Conservation (phyloP, 2,329 filamentous ascomycete species). For the Fusarium kyushuense region DNA sequence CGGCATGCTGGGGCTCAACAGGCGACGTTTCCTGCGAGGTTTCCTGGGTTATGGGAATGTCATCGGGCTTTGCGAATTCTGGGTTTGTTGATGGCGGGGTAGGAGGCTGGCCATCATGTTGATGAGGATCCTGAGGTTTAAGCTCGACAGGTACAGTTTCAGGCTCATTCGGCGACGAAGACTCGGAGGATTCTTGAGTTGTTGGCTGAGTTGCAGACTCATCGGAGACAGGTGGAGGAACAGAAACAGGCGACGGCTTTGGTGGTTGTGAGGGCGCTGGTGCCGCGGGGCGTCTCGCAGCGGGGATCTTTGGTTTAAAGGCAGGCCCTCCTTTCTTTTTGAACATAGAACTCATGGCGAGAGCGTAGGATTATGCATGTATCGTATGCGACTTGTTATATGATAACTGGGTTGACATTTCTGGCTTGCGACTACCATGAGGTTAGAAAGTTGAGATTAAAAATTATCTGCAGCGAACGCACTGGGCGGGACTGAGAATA, state of each 20-base stretch:
- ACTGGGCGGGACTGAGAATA: constrained; percentile 46
- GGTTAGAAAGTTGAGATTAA: constrained; percentile 19
- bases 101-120: constrained; percentile 35
- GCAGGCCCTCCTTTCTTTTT: constrained; percentile 72
- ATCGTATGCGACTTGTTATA: constrained; percentile 18
- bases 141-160: constrained; percentile 9
- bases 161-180: constrained; percentile 1
- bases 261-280: constrained; percentile 47
- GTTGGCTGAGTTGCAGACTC: constrained; percentile 28
- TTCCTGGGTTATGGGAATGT: constrained; percentile 7
- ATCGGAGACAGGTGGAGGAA: constrained; percentile 24
- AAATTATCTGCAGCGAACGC: constrained; percentile 38
- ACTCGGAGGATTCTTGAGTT: constrained; percentile 11
- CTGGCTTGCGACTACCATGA: constrained; percentile 12
- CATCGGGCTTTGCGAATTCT: constrained; percentile 32
- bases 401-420: constrained; percentile 38
- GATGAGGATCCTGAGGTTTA: constrained; percentile 21
- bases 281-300: constrained; percentile 62
- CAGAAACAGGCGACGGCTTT: constrained; percentile 30
- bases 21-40: background rate
- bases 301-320: constrained; percentile 78
- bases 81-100: constrained; percentile 42
- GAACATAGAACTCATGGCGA: constrained; percentile 73
- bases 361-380: constrained; percentile 24
- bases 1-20: background rate